phyloP scores from a whole-genome alignment of 176 grass and related monocot species.

The Bolboschoenus planiculmis region DNA sequence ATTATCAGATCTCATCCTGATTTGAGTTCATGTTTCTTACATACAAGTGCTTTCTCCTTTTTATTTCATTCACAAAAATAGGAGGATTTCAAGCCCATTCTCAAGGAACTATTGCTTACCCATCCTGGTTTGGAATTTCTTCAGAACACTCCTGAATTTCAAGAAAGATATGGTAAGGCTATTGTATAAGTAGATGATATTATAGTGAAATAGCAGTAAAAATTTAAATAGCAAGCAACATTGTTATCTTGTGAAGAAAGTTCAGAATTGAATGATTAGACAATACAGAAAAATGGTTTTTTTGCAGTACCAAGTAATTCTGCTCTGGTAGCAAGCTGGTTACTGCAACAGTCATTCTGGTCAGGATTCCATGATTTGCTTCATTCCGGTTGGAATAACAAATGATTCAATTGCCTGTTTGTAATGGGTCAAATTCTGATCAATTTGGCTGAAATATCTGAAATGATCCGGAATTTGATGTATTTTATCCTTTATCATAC shows the following conservation, averaged over 20 bases:
- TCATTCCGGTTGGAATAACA: background rate
- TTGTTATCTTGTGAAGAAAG: background rate
- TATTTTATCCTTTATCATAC: background rate
- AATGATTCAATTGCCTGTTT: background rate
- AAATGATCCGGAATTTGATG: background rate
- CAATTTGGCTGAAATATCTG: background rate
- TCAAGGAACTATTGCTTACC: slow-evolving; percentile 80
- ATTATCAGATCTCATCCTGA: background rate
- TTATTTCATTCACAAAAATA: slow-evolving; percentile 28
- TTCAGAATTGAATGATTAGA: background rate
- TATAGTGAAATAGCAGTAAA: background rate
- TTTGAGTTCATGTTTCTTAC: background rate
- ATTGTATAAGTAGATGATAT: background rate
- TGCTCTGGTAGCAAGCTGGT: background rate
- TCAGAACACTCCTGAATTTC: slow-evolving; percentile 93
- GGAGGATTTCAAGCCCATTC: slow-evolving; percentile 91
- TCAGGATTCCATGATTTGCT: background rate
- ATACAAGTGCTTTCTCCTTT: slow-evolving; percentile 3
- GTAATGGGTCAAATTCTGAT: background rate
- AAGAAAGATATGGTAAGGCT: slow-evolving; percentile 89
- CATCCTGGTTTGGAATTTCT: slow-evolving; percentile 94
- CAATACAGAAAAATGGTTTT: background rate
- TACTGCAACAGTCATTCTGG: background rate
- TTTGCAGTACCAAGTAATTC: background rate
- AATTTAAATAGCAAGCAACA: background rate